Percentiles rank a stretch among this genome's conserved stretches.
These are phyloP conservation scores for Serendipita indica DNA, from an alignment of 768 basidiomycete genomes.

Conservation along the genomic window DNA sequence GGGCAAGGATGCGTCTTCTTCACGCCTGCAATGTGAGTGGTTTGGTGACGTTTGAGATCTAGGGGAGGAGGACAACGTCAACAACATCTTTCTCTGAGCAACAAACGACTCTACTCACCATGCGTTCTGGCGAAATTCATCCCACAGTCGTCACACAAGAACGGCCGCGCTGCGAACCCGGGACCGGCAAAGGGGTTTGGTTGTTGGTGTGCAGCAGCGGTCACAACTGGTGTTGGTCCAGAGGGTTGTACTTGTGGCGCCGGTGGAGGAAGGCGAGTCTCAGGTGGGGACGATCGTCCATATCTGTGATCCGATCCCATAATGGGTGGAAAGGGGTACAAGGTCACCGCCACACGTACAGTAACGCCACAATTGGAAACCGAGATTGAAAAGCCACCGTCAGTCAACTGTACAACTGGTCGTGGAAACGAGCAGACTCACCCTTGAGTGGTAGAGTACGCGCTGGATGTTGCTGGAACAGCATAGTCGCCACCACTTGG, in stretches of 20 bases:
- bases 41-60: conserved; percentile 69
- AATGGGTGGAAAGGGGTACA: neutral
- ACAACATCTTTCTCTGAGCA: neutral
- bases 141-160: conserved; percentile 4
- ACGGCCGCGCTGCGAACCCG: conserved; percentile 1
- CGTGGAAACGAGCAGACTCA: neutral
- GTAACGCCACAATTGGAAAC: neutral
- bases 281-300: conserved; percentile 7
- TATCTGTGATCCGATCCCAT: conserved; percentile 1
- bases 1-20: conserved; percentile 56
- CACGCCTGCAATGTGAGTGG: conserved; percentile 41
- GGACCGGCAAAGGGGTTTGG: neutral
- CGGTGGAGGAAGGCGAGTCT: conserved; percentile 3
- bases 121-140: conserved; percentile 7
- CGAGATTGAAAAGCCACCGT: neutral
- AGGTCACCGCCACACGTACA: no score
- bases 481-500: neutral
- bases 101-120: conserved; percentile 1
- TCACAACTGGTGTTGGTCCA: neutral
- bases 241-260: neutral
- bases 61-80: neutral
- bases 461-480: neutral
- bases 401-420: neutral
- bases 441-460: neutral
- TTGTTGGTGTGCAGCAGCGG: neutral